Base-by-base conservation (phyloP, 1,139 yeast species). In the Taiozyma onychis region DNA sequence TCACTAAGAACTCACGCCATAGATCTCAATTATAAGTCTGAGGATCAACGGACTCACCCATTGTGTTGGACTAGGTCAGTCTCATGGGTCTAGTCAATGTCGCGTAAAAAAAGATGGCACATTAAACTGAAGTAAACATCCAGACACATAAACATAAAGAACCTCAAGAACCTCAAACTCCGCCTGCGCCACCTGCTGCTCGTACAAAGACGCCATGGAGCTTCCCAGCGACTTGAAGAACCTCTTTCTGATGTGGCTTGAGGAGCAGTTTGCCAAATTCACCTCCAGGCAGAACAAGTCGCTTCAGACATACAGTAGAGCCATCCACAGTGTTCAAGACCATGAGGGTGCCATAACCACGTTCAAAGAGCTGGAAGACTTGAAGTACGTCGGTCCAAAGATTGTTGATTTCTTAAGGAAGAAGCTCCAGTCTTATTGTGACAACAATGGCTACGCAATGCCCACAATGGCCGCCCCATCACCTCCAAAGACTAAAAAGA, bases 171-270 rank as follows among this genome's bases (percentile, higher is more conserved):
- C 18, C 18, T 18, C 18, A 18, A 18, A 4, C 14, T 24, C 26
- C 26, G 7, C 14, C n/a, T 11, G 34, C 6, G n/a, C 34, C 34
- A 30, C 34, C 34, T 13, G 5, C 11, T 3, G 6, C 34, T 30
- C 34, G n/a, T 11, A 30, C 18, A 32, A 32, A 32, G 35, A 32
- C 18, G 18, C 16, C 24, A 55, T 55, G 57, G 57, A 55, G 3
- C 47, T 55, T 2, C 58, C 58, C 7, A 44, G 32, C 6, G 52
- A 52, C 30, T 37, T 55, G 27, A 54, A 53, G 37, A 50, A 50
- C 13, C 44, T 55, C 1, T 55, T 50, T 18, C 41, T 54, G 14
- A 46, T 49, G 18, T 55, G 56, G 54, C 44, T 55, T 0, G 58
- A 54, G 39, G 51, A 54, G 27, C 53, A 49, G 6, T 34, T 51